Evolutionary conservation across 2,329 filamentous ascomycete genomes (phyloP).

Genomic region (Bipolaris bicolor): DNA sequence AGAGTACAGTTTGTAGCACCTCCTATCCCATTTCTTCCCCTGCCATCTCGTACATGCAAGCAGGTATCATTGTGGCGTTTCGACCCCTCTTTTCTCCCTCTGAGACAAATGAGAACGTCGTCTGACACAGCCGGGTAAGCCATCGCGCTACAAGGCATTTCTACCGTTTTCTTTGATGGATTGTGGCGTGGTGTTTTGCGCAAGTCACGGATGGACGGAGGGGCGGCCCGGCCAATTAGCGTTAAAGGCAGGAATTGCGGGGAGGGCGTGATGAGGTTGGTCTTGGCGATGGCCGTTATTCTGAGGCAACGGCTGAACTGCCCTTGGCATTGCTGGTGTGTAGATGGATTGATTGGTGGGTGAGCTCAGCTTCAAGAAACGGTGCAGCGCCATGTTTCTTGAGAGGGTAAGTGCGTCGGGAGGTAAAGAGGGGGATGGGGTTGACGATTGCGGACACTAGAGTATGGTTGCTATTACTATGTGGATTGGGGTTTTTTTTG

Average conservation of each 20-base stretch:
- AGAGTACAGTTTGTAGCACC: too few relatives aligned
- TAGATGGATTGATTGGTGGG: too few relatives aligned
- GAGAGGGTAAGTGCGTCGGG: not conserved
- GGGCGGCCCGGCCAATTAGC: too few relatives aligned
- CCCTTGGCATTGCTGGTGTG: too few relatives aligned
- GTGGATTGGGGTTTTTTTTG: not conserved
- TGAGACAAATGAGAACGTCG: not conserved
- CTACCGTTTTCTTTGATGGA: not conserved
- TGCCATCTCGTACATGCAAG: too few relatives aligned
- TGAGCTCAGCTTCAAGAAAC: constrained; percentile 7
- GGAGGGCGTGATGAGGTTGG: too few relatives aligned
- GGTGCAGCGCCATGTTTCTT: constrained; percentile 1
- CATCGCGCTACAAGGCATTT: not conserved
- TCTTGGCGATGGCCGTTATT: too few relatives aligned
- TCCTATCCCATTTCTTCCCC: too few relatives aligned
- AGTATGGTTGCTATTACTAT: not conserved
- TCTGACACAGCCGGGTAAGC: not conserved
- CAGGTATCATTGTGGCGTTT: not conserved
- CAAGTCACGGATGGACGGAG: too few relatives aligned
- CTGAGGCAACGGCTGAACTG: too few relatives aligned
- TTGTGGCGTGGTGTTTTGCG: not conserved
- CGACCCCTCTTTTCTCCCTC: not conserved
- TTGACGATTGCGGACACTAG: constrained; percentile 1
- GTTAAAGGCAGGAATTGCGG: too few relatives aligned
- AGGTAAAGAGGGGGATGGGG: not conserved